These are phyloP conservation scores for Solanum sitiens DNA, from an alignment of 257 asterid species.

Conservation along the genomic window DNA sequence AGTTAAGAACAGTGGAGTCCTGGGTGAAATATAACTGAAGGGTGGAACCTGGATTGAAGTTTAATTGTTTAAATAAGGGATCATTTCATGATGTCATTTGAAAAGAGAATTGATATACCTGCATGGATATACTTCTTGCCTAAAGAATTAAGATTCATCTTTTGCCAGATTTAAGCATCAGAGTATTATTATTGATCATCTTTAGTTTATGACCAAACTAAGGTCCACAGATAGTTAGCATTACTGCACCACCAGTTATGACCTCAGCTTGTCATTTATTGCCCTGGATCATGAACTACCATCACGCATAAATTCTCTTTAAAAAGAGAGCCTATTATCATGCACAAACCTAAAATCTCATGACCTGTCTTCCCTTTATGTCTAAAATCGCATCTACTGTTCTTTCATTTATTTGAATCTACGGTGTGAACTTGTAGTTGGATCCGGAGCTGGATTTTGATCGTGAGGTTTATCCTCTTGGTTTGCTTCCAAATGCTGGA, in stretches of 20 bases:
- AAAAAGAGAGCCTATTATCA: not conserved
- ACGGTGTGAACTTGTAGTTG: constrained; percentile 50
- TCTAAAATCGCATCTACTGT: not conserved
- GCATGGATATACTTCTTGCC: not conserved
- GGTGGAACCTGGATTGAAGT: not conserved
- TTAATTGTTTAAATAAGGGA: not conserved
- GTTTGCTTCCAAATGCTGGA: constrained; percentile 93
- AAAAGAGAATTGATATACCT: not conserved
- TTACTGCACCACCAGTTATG: not conserved
- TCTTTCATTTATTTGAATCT: constrained; percentile 9
- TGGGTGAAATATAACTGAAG: not conserved
- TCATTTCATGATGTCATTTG: not conserved
- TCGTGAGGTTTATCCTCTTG: constrained; percentile 99
- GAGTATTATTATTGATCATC: not conserved
- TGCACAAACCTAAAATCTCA: not conserved
- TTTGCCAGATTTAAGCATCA: not conserved
- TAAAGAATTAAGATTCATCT: not conserved
- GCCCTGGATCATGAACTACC: not conserved
- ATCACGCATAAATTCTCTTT: not conserved
- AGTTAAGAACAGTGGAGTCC: not conserved
- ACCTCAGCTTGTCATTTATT: not conserved
- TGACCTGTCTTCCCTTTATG: not conserved
- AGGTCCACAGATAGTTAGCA: not conserved
- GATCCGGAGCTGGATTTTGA: constrained; percentile 99
- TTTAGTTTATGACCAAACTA: not conserved